A percentile compares a stretch with the other conserved stretches of the same genome.
Conservation (phyloP, 2,329 filamentous ascomycete genomes). For the Trichoderma atroviride region DNA sequence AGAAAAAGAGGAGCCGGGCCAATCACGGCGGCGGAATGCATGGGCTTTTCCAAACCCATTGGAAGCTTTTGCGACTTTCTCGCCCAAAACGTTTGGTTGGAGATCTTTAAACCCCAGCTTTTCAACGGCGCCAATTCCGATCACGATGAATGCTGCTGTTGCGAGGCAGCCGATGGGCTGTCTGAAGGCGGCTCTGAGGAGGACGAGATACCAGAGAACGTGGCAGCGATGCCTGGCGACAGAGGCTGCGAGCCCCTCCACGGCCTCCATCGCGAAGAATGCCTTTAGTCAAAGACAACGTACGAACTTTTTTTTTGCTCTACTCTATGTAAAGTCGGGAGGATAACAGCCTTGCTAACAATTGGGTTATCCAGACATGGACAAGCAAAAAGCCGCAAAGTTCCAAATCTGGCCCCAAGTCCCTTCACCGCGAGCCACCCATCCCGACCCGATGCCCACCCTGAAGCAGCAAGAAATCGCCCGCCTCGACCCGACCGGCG, state of each 20-base stretch:
- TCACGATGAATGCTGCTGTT: slow-evolving; percentile 62
- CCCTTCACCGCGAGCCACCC: slow-evolving; percentile 56
- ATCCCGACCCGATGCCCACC: slow-evolving; percentile 68
- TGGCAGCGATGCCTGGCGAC: slow-evolving; percentile 54
- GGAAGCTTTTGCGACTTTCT: slow-evolving; percentile 29
- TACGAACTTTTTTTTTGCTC: slow-evolving; percentile 32
- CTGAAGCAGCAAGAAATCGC: slow-evolving; percentile 71
- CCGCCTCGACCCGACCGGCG: slow-evolving; percentile 80
- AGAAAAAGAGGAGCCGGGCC: slow-evolving; percentile 40
- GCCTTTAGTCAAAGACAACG: slow-evolving; percentile 41
- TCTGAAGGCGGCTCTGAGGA: slow-evolving; percentile 66
- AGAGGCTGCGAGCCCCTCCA: slow-evolving; percentile 33
- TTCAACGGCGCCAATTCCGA: slow-evolving; percentile 18
- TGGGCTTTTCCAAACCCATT: slow-evolving; percentile 24
- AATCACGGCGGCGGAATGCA: slow-evolving; percentile 40
- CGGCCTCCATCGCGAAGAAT: slow-evolving; percentile 31
- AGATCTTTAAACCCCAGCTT: slow-evolving; percentile 26
- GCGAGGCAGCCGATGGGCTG: slow-evolving; percentile 69
- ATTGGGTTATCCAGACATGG: slow-evolving; percentile 36
- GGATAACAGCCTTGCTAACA: slow-evolving; percentile 9
- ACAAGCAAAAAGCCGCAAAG: slow-evolving; percentile 40
- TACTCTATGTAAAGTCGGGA: background rate
- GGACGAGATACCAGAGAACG: slow-evolving; percentile 54
- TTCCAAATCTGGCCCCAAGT: slow-evolving; percentile 60
- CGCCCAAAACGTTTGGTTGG: background rate